Evolutionary conservation across 1,139 yeast genomes (phyloP), one percentile per base, ranked within the genome.

Genomic region (Debaryomycetaceae sp.): DNA sequence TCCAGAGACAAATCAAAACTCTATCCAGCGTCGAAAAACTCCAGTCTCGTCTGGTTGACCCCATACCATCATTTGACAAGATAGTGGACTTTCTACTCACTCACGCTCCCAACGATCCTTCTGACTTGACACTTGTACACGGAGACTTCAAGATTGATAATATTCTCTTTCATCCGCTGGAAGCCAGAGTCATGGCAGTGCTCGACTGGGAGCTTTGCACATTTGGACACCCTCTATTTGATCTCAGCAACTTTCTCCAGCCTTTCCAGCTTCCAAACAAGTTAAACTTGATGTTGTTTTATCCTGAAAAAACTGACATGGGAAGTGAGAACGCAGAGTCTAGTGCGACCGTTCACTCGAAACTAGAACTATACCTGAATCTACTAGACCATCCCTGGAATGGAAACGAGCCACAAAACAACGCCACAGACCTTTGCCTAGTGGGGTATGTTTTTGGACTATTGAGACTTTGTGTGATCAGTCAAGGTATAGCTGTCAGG

Each of bases 131-230:
- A 1, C 69, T 83, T 51, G 80, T 82, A 37, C 88, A 83, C 53
- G 88, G 88, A 1, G 88, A 83, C 59, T 83, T 78, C 66, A 83
- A 83, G 56, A 80, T 83, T 39, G 88, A 83, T 58, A 83, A 83
- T 54, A 56, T 83, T 34, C 65, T 83, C 7, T 82, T 78, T 56
- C 79, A 80, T 51, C 76, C 78, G 6, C 63, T 71, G 1, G 71
- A 75, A 40, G 74, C 76, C 20, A 59, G 63, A 40, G 81, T 82
- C 4, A 63, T 76, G 44, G 86, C 86, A 0, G 79, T 83, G 1
- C 66, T 83, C 42, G 87, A 83, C 57, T 83, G 87, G 87, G 88
- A 83, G 56, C 67, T 83, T 36, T 81, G 87, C 53, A 83, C 87
- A 0, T 69, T 80, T 50, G 88, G 88, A 0, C 85, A 82, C 51